Evolutionary conservation across 2,329 filamentous ascomycete species (phyloP).

Genomic region (Aspergillus persii): DNA sequence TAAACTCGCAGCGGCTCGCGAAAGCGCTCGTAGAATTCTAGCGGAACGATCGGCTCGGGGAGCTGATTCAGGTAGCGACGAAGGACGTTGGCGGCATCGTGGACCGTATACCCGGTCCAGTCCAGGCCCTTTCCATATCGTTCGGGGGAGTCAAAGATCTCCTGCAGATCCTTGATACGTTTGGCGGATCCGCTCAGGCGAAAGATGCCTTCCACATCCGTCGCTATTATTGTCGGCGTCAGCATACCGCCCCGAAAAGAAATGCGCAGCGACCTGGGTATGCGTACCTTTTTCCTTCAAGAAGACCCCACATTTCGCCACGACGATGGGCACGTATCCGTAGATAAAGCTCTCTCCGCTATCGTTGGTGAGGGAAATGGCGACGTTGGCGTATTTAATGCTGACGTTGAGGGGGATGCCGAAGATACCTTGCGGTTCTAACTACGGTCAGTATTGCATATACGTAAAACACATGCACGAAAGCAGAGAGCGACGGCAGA

Average conservation of each 20-base stretch:
- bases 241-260: slow-evolving; percentile 10
- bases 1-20: slow-evolving; percentile 73
- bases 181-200: slow-evolving; percentile 94
- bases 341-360: slow-evolving; percentile 96
- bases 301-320: slow-evolving; percentile 96
- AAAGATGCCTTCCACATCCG: slow-evolving; percentile 93
- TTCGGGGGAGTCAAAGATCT: slow-evolving; percentile 88
- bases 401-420: slow-evolving; percentile 89
- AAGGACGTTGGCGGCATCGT: slow-evolving; percentile 95
- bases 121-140: slow-evolving; percentile 94
- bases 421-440: slow-evolving; percentile 73
- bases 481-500: no score
- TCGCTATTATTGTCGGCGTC: slow-evolving; percentile 59
- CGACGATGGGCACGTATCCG: slow-evolving; percentile 96
- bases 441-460: slow-evolving; percentile 6
- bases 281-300: slow-evolving; percentile 91
- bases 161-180: slow-evolving; percentile 94
- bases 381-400: slow-evolving; percentile 96
- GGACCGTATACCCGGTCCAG: slow-evolving; percentile 96
- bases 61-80: slow-evolving; percentile 94
- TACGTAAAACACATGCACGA: no score
- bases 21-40: slow-evolving; percentile 90
- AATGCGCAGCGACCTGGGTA: slow-evolving; percentile 6
- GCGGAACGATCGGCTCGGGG: slow-evolving; percentile 91
- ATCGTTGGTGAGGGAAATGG: slow-evolving; percentile 91